A percentile compares a stretch with the other conserved stretches of the same genome.
Evolutionary conservation across 495 filamentous ascomycete species (phyloP).

Genomic region (Echria macrotheca): DNA sequence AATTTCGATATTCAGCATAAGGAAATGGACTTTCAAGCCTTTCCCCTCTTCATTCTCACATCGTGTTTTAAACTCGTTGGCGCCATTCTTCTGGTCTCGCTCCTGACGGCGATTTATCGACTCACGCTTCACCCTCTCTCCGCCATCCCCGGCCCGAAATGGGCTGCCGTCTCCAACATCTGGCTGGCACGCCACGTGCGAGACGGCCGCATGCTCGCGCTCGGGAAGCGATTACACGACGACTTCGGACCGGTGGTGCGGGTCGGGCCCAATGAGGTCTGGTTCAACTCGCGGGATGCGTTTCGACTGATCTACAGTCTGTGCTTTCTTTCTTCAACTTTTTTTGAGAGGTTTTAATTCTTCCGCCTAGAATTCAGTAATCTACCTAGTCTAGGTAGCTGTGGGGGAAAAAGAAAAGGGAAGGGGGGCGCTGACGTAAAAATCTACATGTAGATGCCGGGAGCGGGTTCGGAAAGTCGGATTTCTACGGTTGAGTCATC

Average conservation of each 20-base stretch:
- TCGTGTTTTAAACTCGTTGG: not conserved
- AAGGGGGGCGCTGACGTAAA: too few relatives aligned
- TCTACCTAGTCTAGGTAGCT: too few relatives aligned
- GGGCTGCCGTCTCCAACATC: conserved; percentile 33
- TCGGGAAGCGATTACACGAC: conserved; percentile 38
- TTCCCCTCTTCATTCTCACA: not conserved
- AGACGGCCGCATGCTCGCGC: conserved; percentile 23
- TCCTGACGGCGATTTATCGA: conserved; percentile 16
- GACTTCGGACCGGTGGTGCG: conserved; percentile 52
- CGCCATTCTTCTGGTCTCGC: not conserved
- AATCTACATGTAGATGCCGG: conserved; percentile 17
- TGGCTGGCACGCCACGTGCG: conserved; percentile 33
- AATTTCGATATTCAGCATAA: too few relatives aligned
- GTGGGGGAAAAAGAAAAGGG: too few relatives aligned
- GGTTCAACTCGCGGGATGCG: conserved; percentile 39
- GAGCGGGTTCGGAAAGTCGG: conserved; percentile 30
- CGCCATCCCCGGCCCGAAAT: conserved; percentile 28
- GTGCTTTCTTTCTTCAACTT: not conserved
- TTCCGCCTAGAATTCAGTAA: too few relatives aligned
- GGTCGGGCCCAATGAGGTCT: conserved; percentile 51
- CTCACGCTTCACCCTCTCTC: conserved; percentile 31
- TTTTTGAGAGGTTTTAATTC: too few relatives aligned
- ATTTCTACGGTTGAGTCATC: conserved; percentile 41
- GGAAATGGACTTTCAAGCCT: not conserved
- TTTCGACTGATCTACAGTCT: conserved; percentile 41